Conservation (phyloP, 352 stramenopile genomes). For the Globisporangium cystogenes region DNA sequence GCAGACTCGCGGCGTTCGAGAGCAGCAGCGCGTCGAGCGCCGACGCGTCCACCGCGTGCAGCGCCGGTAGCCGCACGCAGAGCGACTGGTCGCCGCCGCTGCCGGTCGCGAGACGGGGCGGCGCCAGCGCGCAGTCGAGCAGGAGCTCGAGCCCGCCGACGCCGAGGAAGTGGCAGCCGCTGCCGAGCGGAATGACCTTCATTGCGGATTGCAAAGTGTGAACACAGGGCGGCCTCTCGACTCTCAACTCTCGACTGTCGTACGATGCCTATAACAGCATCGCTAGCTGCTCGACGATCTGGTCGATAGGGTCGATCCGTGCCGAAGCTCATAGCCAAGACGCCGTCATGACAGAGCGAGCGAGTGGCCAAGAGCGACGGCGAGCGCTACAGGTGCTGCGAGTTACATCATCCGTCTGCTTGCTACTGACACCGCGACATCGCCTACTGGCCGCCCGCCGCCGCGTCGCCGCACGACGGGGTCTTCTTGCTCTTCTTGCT, state of each 20-base stretch:
- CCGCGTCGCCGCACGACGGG: not conserved
- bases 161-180: constrained; percentile 72
- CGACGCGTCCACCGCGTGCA: constrained; percentile 45
- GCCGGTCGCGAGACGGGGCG: constrained; percentile 1
- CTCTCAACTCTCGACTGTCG: too few species aligned
- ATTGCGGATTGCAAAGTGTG: not conserved
- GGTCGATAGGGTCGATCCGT: too few species aligned
- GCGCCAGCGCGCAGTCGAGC: constrained; percentile 62
- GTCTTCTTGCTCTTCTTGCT: constrained; percentile 50
- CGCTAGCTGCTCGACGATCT: too few species aligned
- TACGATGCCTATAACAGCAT: too few species aligned
- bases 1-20: constrained; percentile 64
- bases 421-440: too few species aligned
- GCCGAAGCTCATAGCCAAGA: too few species aligned
- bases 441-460: too few species aligned
- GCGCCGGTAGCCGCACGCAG: constrained; percentile 24
- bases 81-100: constrained; percentile 10
- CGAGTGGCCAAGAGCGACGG: too few species aligned
- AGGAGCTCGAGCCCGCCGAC: constrained; percentile 76
- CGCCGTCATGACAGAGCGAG: too few species aligned
- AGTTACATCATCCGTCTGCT: too few species aligned
- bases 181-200: constrained; percentile 9
- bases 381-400: too few species aligned
- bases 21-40: constrained; percentile 70
- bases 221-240: too few species aligned